A percentile compares a stretch with the other conserved stretches of the same genome.
Evolutionary conservation across 2,329 filamentous ascomycete genomes (phyloP).

Genomic region (Neofusicoccum kwambonambiense): DNA sequence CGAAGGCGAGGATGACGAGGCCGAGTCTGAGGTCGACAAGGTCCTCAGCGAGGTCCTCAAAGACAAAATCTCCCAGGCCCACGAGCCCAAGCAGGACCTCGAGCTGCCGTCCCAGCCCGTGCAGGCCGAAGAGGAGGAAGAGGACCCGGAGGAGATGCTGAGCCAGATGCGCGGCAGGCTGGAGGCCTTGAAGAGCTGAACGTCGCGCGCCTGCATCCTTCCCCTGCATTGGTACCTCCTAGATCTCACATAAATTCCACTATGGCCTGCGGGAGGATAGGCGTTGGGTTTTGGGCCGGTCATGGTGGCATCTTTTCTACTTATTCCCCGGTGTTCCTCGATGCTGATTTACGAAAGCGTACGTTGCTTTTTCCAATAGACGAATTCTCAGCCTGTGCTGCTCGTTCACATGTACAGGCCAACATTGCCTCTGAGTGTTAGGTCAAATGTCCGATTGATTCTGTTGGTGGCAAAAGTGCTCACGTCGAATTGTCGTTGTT

Average conservation of each 20-base stretch:
- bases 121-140: slow-evolving; percentile 70
- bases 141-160: slow-evolving; percentile 85
- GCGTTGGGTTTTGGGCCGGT: slow-evolving; percentile 6
- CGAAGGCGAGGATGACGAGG: slow-evolving; percentile 72
- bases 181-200: slow-evolving; percentile 84
- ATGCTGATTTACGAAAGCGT: neutral
- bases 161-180: slow-evolving; percentile 90
- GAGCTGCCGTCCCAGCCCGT: slow-evolving; percentile 53
- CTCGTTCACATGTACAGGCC: neutral
- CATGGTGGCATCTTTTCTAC: neutral
- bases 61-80: slow-evolving; percentile 68
- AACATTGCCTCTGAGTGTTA: too few species aligned
- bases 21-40: slow-evolving; percentile 77
- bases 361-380: neutral
- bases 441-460: too few species aligned
- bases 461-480: too few species aligned
- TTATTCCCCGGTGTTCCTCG: neutral
- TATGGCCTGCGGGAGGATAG: neutral
- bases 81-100: slow-evolving; percentile 52
- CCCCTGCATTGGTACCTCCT: neutral
- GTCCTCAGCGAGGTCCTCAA: slow-evolving; percentile 88
- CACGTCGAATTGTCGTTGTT: too few species aligned
- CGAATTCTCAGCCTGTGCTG: neutral
- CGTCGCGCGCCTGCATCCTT: neutral
- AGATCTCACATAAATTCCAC: neutral